Evolutionary conservation across 352 stramenopile species (phyloP), one percentile per base, ranked within the genome.

Genomic region (Pythium diclinum): DNA sequence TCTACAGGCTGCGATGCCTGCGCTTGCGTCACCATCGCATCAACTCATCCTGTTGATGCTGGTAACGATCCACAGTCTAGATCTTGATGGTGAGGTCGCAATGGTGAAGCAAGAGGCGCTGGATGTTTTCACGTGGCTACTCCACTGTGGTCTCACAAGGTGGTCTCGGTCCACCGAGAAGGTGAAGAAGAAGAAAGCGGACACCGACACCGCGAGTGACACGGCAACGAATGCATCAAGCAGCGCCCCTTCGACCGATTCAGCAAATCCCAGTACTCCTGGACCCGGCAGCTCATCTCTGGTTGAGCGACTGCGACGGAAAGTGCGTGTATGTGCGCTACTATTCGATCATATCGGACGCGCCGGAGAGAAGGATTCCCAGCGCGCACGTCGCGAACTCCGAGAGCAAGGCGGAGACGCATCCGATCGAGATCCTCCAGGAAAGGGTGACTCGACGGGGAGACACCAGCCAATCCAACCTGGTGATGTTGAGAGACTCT

Each of bases 241-340:
- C 30, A 30, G 6, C n/a, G n/a, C 16, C 2, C 17, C 13, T 5
- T 2, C 23, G 4, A 30, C 21, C 10, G 25, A 53, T 3, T 10
- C 5, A 8, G 2, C 46, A 17, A 17, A 3, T 33, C 10, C 46
- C n/a, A 9, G 9, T 11, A 11, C 60, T 3, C 7, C 53, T 30
- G 5, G 16, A 21, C 48, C 56, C 4, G 17, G 47, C 17, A 28
- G 25, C 10, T n/a, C 44, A 3, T 75, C 73, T 14, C 40, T 77
- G 17, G 71, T 76, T 3, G 67, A 78, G 16, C 52, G 68, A 16
- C 32, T 81, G 0, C 68, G 74, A 2, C 68, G 65, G n/a, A 78
- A 73, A 49, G 66, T 81, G 9, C 74, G 74, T 0, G 34, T 75
- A 4, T 81, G 71, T 19, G 46, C 68, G 9, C 61, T 76, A 8